Base-by-base conservation (phyloP, 139 green algal species). In the Chlamydomonas incerta region DNA sequence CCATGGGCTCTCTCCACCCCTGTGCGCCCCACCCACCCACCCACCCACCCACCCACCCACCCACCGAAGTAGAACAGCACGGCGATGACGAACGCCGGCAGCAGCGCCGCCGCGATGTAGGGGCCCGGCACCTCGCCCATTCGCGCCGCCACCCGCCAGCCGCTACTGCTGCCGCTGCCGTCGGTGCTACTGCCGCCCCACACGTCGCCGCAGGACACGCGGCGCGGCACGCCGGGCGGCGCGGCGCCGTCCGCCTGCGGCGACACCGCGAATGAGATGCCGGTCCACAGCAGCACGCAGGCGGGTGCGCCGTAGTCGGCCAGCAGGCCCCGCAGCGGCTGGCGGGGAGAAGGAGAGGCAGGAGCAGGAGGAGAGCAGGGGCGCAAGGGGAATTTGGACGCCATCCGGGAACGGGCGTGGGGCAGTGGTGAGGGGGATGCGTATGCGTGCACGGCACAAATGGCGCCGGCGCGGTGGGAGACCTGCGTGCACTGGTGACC, bases 41-140 rank as follows among this genome's bases (percentile, higher is more conserved):
- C n/a, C n/a, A n/a, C n/a, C n/a, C n/a, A n/a, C n/a, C n/a, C n/a
- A n/a, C n/a, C n/a, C n/a, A n/a, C n/a, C n/a, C n/a, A n/a, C n/a
- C 8, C 41, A 50, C 41, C 41, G 87, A 98, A 99, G 88, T 93
- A 99, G 83, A 98, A 98, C 13, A 99, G 92, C 5, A 96, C 83
- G 0, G 95, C 90, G 69, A 99, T 97, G 73, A 98, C 89, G 2
- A 93, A 31, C 0, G 90, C 96, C 1, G 96, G 96, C 20, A 99
- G 87, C 26, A 96, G 66, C 6, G 96, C 94, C 18, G 87, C 95
- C 3, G 85, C 94, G 33, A 98, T 94, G 81, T 94, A 93, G 13
- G 15, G 17, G 0, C 87, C 87, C 2, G 91, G 87, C 58, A 98
- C 87, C 8, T 92, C 57, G 0, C 58, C 81, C 89, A 98, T 82